Evolutionary conservation across 169 alveolate genomes (phyloP).

Genomic region (Cryptosporidium sp.): DNA sequence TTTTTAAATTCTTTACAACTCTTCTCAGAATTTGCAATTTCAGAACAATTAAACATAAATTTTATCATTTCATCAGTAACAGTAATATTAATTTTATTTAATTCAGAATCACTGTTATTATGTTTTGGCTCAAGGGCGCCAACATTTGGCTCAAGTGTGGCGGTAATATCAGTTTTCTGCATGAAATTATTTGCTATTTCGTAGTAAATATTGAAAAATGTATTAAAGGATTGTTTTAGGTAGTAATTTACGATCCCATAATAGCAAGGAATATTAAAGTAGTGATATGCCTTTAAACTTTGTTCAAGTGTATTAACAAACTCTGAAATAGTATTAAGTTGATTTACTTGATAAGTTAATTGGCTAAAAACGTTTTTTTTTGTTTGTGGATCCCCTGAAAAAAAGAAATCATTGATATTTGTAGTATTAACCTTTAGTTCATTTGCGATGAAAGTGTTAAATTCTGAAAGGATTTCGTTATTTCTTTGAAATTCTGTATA

Average conservation of each 20-base stretch:
- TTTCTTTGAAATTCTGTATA: conserved; percentile 5
- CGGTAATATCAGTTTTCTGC: background rate
- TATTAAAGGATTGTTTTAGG: conserved; percentile 1
- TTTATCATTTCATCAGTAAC: conserved; percentile 1
- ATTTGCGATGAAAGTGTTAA: background rate
- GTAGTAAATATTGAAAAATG: background rate
- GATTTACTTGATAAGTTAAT: conserved; percentile 9
- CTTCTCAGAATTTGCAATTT: background rate
- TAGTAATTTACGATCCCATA: background rate
- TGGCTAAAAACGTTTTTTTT: conserved; percentile 6
- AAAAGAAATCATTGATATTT: conserved; percentile 1
- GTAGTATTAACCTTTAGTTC: background rate
- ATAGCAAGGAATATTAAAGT: conserved; percentile 21
- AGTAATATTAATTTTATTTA: background rate
- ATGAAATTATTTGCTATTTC: background rate
- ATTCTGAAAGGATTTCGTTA: background rate
- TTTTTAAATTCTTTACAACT: background rate
- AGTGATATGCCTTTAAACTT: background rate
- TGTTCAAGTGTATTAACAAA: background rate
- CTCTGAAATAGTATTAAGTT: conserved; percentile 10
- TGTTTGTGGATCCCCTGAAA: background rate
- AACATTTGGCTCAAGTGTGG: background rate
- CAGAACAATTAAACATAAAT: conserved; percentile 5
- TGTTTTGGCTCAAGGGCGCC: background rate
- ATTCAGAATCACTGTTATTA: background rate